Conservation (phyloP, 352 stramenopile genomes). For the Pythium pyrilobum region DNA sequence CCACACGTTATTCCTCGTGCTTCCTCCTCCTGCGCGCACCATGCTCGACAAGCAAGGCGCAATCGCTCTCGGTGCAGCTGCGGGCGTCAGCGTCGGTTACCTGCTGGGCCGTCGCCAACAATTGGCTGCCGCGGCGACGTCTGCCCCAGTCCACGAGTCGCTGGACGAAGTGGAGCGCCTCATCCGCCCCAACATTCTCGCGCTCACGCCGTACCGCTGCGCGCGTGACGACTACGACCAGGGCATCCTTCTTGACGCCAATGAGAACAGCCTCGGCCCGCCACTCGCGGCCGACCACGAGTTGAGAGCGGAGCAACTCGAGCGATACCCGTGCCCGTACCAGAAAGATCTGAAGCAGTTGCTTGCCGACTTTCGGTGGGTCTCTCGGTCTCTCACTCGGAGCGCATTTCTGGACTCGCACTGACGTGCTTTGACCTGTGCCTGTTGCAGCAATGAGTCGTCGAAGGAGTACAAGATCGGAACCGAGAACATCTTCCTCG, state of each 20-base stretch:
- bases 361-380: conserved; percentile 77
- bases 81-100: conserved; percentile 62
- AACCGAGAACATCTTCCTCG: conserved; percentile 95
- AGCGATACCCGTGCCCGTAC: conserved; percentile 96
- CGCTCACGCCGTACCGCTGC: conserved; percentile 95
- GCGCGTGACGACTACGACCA: conserved; percentile 95
- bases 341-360: conserved; percentile 91
- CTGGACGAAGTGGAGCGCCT: conserved; percentile 79
- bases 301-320: conserved; percentile 71
- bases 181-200: conserved; percentile 96
- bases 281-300: conserved; percentile 71
- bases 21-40: background rate
- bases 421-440: no score
- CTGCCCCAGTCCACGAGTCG: background rate
- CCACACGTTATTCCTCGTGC: conserved; percentile 17
- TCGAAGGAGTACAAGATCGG: conserved; percentile 50
- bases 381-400: no score
- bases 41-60: conserved; percentile 71
- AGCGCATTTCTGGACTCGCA: no score
- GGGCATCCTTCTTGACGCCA: conserved; percentile 95
- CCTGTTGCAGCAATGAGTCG: conserved; percentile 39
- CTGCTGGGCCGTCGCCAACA: conserved; percentile 52
- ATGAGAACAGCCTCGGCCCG: conserved; percentile 97
- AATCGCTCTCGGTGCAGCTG: conserved; percentile 53
- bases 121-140: background rate